A percentile compares a stretch with the other conserved stretches of the same genome.
These are phyloP conservation scores for Paulownia fortunei DNA, from an alignment of 257 asterid species.

Conservation along the genomic window DNA sequence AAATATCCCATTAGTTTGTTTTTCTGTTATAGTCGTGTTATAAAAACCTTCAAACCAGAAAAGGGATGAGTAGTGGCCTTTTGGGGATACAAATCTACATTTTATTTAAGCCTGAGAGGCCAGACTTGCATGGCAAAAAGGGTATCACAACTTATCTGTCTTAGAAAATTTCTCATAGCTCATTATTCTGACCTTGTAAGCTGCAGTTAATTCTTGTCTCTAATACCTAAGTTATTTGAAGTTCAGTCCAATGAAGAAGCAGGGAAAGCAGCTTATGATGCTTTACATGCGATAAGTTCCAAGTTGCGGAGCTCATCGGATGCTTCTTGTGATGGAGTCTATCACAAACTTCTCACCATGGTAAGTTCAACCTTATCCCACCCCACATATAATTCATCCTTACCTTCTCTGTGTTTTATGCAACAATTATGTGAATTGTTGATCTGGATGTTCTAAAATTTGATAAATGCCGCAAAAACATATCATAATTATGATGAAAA, in stretches of 20 bases:
- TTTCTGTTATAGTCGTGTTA: neutral
- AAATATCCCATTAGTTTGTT: neutral
- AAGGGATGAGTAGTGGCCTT: no score
- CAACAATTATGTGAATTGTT: slow-evolving; percentile 5
- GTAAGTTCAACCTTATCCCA: slow-evolving; percentile 45
- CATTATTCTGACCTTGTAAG: no score
- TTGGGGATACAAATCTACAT: no score
- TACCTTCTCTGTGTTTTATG: neutral
- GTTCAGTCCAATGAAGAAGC: slow-evolving; percentile 85
- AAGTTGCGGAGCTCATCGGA: slow-evolving; percentile 63
- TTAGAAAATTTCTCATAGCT: no score
- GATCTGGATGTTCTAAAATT: neutral
- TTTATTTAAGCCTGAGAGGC: no score
- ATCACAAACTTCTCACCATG: slow-evolving; percentile 77
- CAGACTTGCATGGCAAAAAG: no score
- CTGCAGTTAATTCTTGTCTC: slow-evolving; percentile 31
- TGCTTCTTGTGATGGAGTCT: slow-evolving; percentile 54
- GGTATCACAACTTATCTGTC: no score
- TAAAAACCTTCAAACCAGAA: neutral
- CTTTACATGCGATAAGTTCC: slow-evolving; percentile 65
- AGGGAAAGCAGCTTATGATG: slow-evolving; percentile 89
- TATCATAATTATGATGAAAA: neutral
- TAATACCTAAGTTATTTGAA: slow-evolving; percentile 27
- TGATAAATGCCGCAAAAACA: neutral
- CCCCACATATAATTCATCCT: neutral